Percentiles rank a stretch among this genome's conserved stretches.
These are phyloP conservation scores for Stramenopiles sp. DNA, from an alignment of 352 stramenopile species.

Conservation along the genomic window DNA sequence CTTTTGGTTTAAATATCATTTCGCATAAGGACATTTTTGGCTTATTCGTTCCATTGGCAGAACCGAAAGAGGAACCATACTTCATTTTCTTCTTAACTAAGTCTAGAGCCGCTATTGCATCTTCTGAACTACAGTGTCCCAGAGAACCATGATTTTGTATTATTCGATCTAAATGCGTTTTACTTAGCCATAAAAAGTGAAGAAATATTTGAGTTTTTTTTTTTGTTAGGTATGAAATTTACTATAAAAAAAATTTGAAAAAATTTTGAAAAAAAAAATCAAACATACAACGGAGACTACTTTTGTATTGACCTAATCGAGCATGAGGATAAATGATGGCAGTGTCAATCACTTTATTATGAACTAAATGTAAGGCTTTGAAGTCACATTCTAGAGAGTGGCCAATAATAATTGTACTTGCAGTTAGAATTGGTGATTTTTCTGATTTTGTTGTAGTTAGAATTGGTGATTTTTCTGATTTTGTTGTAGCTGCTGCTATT, in stretches of 20 bases:
- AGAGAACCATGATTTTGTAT: background rate
- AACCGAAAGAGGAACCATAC: background rate
- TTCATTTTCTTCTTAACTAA: background rate
- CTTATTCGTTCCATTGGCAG: too few relatives aligned
- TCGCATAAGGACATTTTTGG: too few relatives aligned
- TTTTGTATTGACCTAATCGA: background rate
- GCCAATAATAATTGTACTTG: background rate
- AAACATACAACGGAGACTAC: background rate
- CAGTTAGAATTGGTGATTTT: too few relatives aligned
- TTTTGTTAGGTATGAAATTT: too few relatives aligned
- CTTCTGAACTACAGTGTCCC: background rate
- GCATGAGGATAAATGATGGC: background rate
- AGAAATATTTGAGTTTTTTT: too few relatives aligned
- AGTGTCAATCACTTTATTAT: background rate
- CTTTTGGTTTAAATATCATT: too few relatives aligned
- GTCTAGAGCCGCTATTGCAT: background rate
- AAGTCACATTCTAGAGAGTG: background rate
- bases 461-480: too few relatives aligned
- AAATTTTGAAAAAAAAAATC: too few relatives aligned
- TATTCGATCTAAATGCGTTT: background rate
- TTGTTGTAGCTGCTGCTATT: too few relatives aligned
- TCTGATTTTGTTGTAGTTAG: too few relatives aligned
- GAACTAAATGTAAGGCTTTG: background rate
- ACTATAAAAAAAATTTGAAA: too few relatives aligned
- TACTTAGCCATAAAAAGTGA: background rate